Percentiles rank a stretch among this genome's conserved stretches.
Conservation (phyloP, 805 yeast genomes). For the Jamesozyma jinghongensis region DNA sequence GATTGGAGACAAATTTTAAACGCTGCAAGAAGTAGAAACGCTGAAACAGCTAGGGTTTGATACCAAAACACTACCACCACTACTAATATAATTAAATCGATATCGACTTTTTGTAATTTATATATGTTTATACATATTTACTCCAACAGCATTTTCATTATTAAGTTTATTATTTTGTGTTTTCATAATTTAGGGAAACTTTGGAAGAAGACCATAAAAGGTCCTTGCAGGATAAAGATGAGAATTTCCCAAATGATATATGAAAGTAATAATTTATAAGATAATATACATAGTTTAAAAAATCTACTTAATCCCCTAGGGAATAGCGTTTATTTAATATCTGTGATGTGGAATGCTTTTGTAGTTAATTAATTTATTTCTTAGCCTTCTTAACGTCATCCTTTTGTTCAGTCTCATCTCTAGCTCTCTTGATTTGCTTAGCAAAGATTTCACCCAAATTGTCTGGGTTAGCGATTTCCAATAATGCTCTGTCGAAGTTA, state of each 20-base stretch:
- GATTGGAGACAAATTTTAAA: conserved; percentile 24
- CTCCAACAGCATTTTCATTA: conserved; percentile 21
- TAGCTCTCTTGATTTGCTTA: conserved; percentile 36
- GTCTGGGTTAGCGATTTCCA: conserved; percentile 75
- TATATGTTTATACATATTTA: not conserved
- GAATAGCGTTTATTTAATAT: too few species aligned
- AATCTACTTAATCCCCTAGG: too few species aligned
- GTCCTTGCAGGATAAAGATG: too few species aligned
- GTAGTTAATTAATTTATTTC: too few species aligned
- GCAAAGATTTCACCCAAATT: conserved; percentile 55
- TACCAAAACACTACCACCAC: not conserved
- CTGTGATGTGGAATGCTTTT: too few species aligned
- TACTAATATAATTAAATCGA: not conserved
- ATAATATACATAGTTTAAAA: too few species aligned
- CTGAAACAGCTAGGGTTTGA: conserved; percentile 13
- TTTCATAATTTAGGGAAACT: too few species aligned
- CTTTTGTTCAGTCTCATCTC: conserved; percentile 6
- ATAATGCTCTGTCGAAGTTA: conserved; percentile 64
- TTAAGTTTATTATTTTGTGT: conserved; percentile 31
- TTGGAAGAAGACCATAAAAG: too few species aligned
- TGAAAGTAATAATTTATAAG: too few species aligned
- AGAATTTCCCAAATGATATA: too few species aligned
- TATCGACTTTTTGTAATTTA: not conserved
- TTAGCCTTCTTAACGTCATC: conserved; percentile 15
- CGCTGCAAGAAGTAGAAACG: conserved; percentile 24